phyloP scores from a whole-genome alignment of 768 basidiomycete genomes.

The Mycena haematopus region DNA sequence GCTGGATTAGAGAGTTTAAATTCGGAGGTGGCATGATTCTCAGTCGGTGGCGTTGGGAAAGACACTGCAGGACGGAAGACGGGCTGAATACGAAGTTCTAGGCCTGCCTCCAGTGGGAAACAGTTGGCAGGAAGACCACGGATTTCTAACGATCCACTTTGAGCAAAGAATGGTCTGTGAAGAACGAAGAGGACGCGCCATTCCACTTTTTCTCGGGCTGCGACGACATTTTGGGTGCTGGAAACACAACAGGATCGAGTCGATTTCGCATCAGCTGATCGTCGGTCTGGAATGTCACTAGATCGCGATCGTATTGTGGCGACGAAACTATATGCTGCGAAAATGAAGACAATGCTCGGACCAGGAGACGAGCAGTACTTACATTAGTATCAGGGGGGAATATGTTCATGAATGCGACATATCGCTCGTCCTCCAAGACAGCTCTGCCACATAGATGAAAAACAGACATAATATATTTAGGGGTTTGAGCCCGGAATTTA shows the following conservation, averaged over 20 bases:
- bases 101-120: not conserved
- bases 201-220: conserved; percentile 46
- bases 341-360: not conserved
- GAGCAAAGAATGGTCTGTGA: not conserved
- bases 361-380: conserved; percentile 33
- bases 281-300: conserved; percentile 73
- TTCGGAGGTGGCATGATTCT: not conserved
- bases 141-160: not conserved
- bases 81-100: not conserved
- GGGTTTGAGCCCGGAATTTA: conserved; percentile 50
- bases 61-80: not conserved
- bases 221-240: conserved; percentile 59
- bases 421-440: conserved; percentile 73
- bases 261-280: conserved; percentile 72
- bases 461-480: conserved; percentile 53
- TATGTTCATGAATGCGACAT: conserved; percentile 72
- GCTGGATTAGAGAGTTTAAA: not conserved
- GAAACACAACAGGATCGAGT: conserved; percentile 78
- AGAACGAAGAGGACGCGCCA: conserved; percentile 29
- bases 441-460: conserved; percentile 77
- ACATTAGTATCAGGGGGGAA: conserved; percentile 70
- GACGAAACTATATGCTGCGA: conserved; percentile 80
- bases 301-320: conserved; percentile 61
- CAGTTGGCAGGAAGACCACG: not conserved
- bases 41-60: not conserved